Conservation (phyloP, 2,329 filamentous ascomycete species). For the Cordyceps fumosorosea region DNA sequence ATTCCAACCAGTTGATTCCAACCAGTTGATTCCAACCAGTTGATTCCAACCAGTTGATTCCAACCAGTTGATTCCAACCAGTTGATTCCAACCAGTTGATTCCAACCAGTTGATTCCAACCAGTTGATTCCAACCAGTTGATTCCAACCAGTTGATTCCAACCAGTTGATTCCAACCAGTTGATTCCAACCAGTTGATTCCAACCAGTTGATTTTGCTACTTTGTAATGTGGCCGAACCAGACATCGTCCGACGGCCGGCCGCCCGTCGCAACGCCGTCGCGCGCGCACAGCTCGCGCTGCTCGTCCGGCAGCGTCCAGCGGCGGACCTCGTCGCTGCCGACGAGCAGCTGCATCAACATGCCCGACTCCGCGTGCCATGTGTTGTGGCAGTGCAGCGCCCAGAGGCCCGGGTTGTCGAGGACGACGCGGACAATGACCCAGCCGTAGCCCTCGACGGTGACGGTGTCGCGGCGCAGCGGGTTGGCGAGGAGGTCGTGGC, state of each 20-base stretch:
- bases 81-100: too few species aligned
- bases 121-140: too few species aligned
- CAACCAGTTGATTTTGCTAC: not conserved
- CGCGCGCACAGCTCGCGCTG: conserved; percentile 23
- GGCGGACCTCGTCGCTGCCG: conserved; percentile 21
- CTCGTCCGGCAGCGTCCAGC: conserved; percentile 20
- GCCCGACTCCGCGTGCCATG: conserved; percentile 52
- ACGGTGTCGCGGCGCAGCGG: conserved; percentile 37
- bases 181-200: too few species aligned
- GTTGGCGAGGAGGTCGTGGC: conserved; percentile 22
- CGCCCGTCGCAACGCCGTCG: conserved; percentile 25
- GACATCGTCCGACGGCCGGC: conserved; percentile 28
- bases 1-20: too few species aligned
- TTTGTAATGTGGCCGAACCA: conserved; percentile 28
- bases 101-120: too few species aligned
- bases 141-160: too few species aligned
- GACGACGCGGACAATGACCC: conserved; percentile 47
- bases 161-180: too few species aligned
- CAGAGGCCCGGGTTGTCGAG: conserved; percentile 53
- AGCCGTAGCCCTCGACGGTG: conserved; percentile 47
- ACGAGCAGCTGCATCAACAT: conserved; percentile 52
- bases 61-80: too few species aligned
- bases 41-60: too few species aligned
- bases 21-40: too few species aligned
- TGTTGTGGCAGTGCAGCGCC: conserved; percentile 53